These are phyloP conservation scores for Microbotryomycetes sp. DNA, from an alignment of 1,284 basidiomycete species.

Conservation along the genomic window DNA sequence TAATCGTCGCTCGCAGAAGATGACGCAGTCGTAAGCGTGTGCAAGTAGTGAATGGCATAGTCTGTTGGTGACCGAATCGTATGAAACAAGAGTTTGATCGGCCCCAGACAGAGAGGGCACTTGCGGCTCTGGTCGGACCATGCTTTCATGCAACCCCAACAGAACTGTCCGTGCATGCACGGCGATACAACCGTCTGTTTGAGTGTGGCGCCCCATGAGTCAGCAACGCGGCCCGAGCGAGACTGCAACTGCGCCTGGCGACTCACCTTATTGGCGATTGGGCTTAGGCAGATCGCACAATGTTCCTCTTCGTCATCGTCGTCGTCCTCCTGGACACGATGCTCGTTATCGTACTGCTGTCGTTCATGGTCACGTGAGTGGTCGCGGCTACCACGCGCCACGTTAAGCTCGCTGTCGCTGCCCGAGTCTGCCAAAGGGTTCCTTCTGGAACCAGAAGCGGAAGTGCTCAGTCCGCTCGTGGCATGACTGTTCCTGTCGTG, in stretches of 20 bases:
- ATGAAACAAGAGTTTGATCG: conserved; percentile 36
- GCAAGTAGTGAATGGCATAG: conserved; percentile 35
- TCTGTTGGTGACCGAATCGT: conserved; percentile 37
- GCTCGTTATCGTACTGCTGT: neutral
- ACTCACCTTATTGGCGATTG: conserved; percentile 34
- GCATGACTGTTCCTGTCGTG: too few relatives aligned
- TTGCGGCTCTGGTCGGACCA: conserved; percentile 37
- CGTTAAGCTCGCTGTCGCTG: neutral
- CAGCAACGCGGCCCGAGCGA: too few relatives aligned
- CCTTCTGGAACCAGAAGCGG: too few relatives aligned
- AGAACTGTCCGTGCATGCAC: conserved; percentile 39
- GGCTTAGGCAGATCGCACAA: conserved; percentile 39
- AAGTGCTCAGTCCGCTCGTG: too few relatives aligned
- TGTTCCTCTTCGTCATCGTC: conserved; percentile 28
- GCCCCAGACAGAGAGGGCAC: conserved; percentile 38
- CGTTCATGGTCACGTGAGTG: neutral
- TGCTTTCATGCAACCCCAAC: conserved; percentile 38
- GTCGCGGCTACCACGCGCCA: neutral
- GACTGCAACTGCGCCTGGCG: too few relatives aligned
- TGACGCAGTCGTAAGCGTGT: conserved; percentile 15
- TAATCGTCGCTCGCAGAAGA: neutral
- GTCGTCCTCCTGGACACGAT: conserved; percentile 7
- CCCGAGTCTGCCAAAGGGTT: neutral
- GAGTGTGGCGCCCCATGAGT: neutral
- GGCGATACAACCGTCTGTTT: conserved; percentile 33